Evolutionary conservation across 2,329 filamentous ascomycete genomes (phyloP), one percentile per base, ranked within the genome.

Genomic region (Fusarium subtropicale): DNA sequence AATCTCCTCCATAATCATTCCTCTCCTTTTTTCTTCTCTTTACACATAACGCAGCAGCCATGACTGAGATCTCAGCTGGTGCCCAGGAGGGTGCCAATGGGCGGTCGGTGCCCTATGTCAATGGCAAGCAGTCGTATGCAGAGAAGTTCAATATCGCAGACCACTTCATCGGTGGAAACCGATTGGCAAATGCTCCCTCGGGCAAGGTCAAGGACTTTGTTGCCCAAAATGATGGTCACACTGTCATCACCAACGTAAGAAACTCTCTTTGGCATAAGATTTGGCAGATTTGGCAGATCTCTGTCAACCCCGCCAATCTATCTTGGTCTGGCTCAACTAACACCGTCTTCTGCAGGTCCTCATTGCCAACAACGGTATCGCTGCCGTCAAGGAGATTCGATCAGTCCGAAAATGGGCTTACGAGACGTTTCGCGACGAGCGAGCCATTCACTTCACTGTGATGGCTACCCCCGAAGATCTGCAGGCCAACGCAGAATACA

Each of bases 341-440:
- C 67, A 13, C 22, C 24, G 41, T 51, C 39, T 58, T 41, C 38
- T 33, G 22, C 77, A 98, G 95, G 94, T 98, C 56, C 88, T 99
- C 71, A 99, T 99, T 82, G 96, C 96, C 80, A 99, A 99, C 87
- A 99, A 99, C 85, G 96, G 96, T 87, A 99, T 99, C 81, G 96
- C 96, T 53, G 96, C 96, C 79, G 96, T 99, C 81, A 99, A 99
- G 84, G 96, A 99, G 83, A 99, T 99, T 80, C 91, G 96, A 81
- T 98, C 95, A 64, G 95, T 99, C 78, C 92, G 96, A 82, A 99
- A 98, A 94, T 99, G 96, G 96, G 96, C 96, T 66, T 99, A 99
- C 90, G 96, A 99, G 84, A 97, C 93, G 10, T 99, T 99, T 79
- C 95, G 96, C 84, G 94, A 99, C 83, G 96, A 99, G 86, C 90